Evolutionary conservation across 371 early-diverging fungal genomes (phyloP).

Genomic region (Cladochytrium tenue): DNA sequence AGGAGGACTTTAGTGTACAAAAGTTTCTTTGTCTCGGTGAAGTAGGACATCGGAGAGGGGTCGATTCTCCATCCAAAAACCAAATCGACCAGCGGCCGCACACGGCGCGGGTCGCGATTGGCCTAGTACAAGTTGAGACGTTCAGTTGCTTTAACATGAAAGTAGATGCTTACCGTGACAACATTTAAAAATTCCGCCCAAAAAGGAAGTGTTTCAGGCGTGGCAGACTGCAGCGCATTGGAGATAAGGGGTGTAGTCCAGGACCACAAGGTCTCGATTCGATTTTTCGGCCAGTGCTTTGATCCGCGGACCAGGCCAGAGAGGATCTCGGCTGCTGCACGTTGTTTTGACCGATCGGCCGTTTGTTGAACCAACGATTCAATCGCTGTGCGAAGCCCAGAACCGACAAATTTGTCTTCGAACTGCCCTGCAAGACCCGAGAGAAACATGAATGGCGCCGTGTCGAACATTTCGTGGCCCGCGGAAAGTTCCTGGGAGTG

Average conservation of each 20-base stretch:
- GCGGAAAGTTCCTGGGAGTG: conserved; percentile 33
- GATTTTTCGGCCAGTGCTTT: conserved; percentile 74
- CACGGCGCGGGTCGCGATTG: conserved; percentile 81
- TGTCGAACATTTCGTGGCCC: conserved; percentile 53
- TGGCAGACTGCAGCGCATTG: conserved; percentile 18
- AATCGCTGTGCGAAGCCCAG: conserved; percentile 53
- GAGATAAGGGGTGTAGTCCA: conserved; percentile 58
- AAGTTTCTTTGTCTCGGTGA: conserved; percentile 78
- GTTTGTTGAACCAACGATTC: conserved; percentile 19
- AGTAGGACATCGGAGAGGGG: conserved; percentile 76
- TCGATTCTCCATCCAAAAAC: conserved; percentile 70
- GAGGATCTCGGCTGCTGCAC: conserved; percentile 76
- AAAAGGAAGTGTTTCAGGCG: conserved; percentile 30
- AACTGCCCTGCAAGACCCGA: conserved; percentile 57
- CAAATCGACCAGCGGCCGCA: conserved; percentile 67
- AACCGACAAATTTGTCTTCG: conserved; percentile 51
- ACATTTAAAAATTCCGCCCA: conserved; percentile 31
- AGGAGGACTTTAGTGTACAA: conserved; percentile 63
- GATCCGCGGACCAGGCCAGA: conserved; percentile 81
- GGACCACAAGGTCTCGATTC: conserved; percentile 57
- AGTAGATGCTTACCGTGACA: conserved; percentile 16
- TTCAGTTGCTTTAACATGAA: neutral
- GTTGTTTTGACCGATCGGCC: conserved; percentile 74
- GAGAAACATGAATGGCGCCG: conserved; percentile 65
- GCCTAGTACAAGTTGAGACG: conserved; percentile 24